phyloP scores from a whole-genome alignment of 441 rosid genomes.

The Gossypium schwendimanii region DNA sequence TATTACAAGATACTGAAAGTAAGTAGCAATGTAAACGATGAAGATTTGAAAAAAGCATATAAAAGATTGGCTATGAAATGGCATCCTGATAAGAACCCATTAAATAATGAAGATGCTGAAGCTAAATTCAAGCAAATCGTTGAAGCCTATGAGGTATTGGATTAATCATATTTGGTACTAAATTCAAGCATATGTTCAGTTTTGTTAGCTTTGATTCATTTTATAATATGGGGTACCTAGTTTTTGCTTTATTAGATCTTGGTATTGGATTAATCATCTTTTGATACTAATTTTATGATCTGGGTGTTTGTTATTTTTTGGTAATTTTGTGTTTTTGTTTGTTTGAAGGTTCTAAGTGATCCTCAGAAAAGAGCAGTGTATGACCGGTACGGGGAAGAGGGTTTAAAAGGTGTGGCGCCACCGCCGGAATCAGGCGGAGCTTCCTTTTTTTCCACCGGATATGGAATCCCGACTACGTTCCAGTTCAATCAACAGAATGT shows the following conservation, averaged over 20 bases:
- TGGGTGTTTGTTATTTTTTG: not conserved
- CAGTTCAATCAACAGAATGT: conserved; percentile 55
- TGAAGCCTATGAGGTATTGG: conserved; percentile 67
- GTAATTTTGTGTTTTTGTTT: not conserved
- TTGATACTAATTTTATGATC: not conserved
- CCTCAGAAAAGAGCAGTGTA: conserved; percentile 66
- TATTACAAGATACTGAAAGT: conserved; percentile 70
- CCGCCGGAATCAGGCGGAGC: conserved; percentile 57
- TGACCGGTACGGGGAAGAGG: conserved; percentile 85
- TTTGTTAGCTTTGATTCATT: not conserved
- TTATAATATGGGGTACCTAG: not conserved
- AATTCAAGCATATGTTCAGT: not conserved
- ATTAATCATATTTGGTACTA: too few species aligned
- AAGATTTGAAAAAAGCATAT: conserved; percentile 76
- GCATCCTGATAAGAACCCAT: conserved; percentile 85
- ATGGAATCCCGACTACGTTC: conserved; percentile 37
- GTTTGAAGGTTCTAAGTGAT: conserved; percentile 68
- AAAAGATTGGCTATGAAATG: conserved; percentile 81
- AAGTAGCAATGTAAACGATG: conserved; percentile 55
- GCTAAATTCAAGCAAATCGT: conserved; percentile 80
- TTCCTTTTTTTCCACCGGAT: conserved; percentile 47
- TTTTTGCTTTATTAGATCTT: not conserved
- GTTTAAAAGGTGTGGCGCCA: conserved; percentile 61
- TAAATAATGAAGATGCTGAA: conserved; percentile 70
- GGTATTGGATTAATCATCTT: not conserved